Percentiles rank a stretch among this genome's conserved stretches.
phyloP scores from a whole-genome alignment of 202 grass and related monocot species.

The Zizania palustris region DNA sequence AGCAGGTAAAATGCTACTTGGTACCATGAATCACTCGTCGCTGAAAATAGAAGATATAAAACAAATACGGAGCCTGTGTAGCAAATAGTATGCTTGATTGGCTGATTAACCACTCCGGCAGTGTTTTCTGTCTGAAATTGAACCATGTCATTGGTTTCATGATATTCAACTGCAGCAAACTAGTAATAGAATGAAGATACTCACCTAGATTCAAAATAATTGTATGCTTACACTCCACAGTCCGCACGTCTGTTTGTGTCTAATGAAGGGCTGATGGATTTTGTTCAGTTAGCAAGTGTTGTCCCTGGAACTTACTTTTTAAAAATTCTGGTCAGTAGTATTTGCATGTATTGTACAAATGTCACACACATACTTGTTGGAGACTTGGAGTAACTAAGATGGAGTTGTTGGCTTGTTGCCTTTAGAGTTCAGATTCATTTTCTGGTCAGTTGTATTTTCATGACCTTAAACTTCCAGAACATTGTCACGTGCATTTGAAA shows the following conservation, averaged over 20 bases:
- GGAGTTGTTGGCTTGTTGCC: not conserved
- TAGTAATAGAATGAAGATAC: not conserved
- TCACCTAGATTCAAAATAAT: not conserved
- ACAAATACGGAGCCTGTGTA: not conserved
- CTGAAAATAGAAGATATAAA: not conserved
- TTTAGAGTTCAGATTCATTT: slow-evolving; percentile 22
- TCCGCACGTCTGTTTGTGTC: not conserved
- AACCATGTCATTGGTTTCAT: not conserved
- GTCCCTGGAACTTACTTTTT: not conserved
- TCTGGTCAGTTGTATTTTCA: not conserved
- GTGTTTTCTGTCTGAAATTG: slow-evolving; percentile 17
- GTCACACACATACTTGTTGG: not conserved
- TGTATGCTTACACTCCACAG: no score
- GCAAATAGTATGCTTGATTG: not conserved
- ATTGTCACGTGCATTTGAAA: not conserved
- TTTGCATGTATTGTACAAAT: slow-evolving; percentile 1
- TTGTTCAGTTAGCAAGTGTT: not conserved
- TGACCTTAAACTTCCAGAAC: slow-evolving; percentile 3
- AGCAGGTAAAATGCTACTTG: slow-evolving; percentile 32
- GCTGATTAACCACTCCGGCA: not conserved
- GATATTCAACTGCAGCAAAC: not conserved
- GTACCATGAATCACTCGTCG: not conserved
- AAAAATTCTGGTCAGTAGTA: not conserved
- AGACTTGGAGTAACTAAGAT: not conserved
- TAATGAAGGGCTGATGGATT: not conserved